phyloP scores from a whole-genome alignment of 2,329 filamentous ascomycete species.

The Cladosporium sp. region DNA sequence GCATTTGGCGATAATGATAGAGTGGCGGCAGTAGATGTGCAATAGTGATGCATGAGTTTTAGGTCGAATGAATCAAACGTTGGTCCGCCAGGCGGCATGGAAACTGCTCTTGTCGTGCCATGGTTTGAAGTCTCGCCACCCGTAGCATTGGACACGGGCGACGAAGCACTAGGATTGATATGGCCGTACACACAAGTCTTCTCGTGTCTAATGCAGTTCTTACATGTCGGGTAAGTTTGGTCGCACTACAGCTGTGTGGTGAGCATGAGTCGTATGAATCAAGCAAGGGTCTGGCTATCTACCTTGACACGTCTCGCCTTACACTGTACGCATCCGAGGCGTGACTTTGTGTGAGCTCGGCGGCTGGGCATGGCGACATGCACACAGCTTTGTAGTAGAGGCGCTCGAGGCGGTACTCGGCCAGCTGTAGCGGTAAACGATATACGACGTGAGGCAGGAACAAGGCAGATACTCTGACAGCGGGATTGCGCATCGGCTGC shows the following conservation, averaged over 20 bases:
- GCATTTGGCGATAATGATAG: conserved; percentile 25
- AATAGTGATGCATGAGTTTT: conserved; percentile 32
- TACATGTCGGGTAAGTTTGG: conserved; percentile 30
- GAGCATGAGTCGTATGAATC: not conserved
- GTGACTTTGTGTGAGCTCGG: conserved; percentile 32
- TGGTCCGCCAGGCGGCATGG: conserved; percentile 1
- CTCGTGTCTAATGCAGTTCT: conserved; percentile 30
- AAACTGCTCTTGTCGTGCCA: not conserved
- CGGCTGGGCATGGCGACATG: conserved; percentile 29
- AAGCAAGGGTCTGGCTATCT: conserved; percentile 10
- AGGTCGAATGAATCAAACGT: conserved; percentile 32
- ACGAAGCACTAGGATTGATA: conserved; percentile 13
- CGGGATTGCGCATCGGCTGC: not conserved
- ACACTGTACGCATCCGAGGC: conserved; percentile 30
- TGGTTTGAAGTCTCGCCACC: not conserved
- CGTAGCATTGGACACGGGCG: not conserved
- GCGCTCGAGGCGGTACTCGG: not conserved
- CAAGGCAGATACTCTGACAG: not conserved
- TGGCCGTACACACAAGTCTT: conserved; percentile 27
- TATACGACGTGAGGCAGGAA: conserved; percentile 13
- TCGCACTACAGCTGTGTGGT: conserved; percentile 28
- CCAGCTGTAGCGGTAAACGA: not conserved
- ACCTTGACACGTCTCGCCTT: conserved; percentile 35
- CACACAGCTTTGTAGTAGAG: not conserved
- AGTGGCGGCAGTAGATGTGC: conserved; percentile 27